These are phyloP conservation scores for Plasmodium falciparum DNA, from an alignment of 169 alveolate species.

Conservation along the genomic window DNA sequence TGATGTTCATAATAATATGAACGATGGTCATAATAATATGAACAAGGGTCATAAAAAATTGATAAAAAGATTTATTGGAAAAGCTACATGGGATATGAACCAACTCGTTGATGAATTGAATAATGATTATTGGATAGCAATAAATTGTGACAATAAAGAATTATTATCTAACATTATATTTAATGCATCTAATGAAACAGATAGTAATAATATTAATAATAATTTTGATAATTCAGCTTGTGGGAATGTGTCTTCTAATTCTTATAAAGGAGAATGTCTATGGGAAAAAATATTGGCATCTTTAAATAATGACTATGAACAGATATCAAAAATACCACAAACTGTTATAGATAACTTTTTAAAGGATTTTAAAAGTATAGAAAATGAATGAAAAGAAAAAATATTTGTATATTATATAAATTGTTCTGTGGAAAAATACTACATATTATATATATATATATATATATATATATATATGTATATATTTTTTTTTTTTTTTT, in stretches of 20 bases:
- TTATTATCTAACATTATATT: conserved; percentile 55
- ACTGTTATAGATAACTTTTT: conserved; percentile 41
- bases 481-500: too few species aligned
- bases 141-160: conserved; percentile 51
- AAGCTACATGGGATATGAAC: conserved; percentile 66
- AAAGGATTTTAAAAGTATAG: conserved; percentile 52
- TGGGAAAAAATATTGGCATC: conserved; percentile 75
- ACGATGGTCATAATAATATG: not conserved
- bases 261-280: conserved; percentile 50
- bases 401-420: not conserved
- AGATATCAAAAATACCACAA: conserved; percentile 54
- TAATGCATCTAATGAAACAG: not conserved
- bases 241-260: not conserved
- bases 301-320: conserved; percentile 55
- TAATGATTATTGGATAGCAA: conserved; percentile 69
- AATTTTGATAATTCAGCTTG: not conserved
- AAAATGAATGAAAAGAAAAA: conserved; percentile 6
- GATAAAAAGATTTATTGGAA: conserved; percentile 65
- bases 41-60: conserved; percentile 3
- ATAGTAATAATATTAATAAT: not conserved
- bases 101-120: conserved; percentile 61
- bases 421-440: not conserved
- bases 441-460: too few species aligned
- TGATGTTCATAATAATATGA: not conserved
- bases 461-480: too few species aligned